phyloP scores from a whole-genome alignment of 2,329 filamentous ascomycete genomes.

The Aspergillus hortae region DNA sequence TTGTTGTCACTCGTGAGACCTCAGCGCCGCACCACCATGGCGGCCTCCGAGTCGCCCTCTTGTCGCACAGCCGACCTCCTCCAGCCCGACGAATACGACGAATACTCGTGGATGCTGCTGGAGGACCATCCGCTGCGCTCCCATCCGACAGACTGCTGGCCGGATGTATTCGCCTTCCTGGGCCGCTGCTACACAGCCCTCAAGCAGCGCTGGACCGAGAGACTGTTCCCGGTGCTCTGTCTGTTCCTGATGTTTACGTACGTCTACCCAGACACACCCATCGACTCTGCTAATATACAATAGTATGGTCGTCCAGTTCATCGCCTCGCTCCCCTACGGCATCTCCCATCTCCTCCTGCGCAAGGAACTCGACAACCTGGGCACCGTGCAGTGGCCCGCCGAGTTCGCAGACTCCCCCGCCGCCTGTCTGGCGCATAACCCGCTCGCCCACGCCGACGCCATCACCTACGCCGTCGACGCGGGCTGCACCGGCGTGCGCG shows the following conservation, averaged over 20 bases:
- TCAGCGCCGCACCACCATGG: conserved; percentile 4
- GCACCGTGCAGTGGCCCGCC: conserved; percentile 11
- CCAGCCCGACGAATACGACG: conserved; percentile 10
- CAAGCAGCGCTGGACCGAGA: conserved; percentile 19
- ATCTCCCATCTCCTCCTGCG: conserved; percentile 14
- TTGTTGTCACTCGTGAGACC: too few species aligned
- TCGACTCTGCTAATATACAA: background rate
- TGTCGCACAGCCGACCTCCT: background rate
- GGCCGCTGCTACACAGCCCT: conserved; percentile 12
- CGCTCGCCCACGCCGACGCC: conserved; percentile 15
- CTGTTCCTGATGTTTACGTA: conserved; percentile 24
- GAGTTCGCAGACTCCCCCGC: conserved; percentile 11
- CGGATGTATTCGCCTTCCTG: conserved; percentile 20
- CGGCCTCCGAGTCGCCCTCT: background rate
- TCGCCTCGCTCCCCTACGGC: conserved; percentile 17
- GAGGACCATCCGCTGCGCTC: conserved; percentile 35
- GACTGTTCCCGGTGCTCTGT: conserved; percentile 19
- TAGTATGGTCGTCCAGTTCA: conserved; percentile 19
- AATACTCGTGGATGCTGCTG: conserved; percentile 19
- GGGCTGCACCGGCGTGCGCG: conserved; percentile 25
- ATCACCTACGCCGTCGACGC: conserved; percentile 19
- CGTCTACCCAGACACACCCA: background rate
- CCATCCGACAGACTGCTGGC: conserved; percentile 28
- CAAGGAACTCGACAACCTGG: conserved; percentile 4
- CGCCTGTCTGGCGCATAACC: conserved; percentile 21